Conservation (phyloP, 768 basidiomycete species). For the Tubosaeta sp. region DNA sequence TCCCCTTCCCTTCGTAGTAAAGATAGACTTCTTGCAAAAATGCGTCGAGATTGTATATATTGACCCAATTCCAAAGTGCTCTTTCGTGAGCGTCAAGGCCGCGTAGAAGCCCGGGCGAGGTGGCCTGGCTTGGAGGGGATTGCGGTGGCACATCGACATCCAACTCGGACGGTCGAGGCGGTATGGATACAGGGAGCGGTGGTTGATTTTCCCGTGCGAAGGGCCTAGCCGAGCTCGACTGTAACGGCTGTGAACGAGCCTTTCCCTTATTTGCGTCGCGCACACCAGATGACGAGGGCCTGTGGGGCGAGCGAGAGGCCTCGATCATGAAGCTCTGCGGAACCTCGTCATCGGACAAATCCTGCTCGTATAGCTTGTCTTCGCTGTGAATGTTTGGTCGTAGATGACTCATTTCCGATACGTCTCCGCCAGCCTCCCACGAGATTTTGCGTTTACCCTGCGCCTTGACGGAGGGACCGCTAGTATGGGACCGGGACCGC, state of each 20-base stretch:
- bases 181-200: constrained; percentile 42
- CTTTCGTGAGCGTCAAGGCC: constrained; percentile 83
- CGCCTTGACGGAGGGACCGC: constrained; percentile 30
- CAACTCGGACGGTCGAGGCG: constrained; percentile 64
- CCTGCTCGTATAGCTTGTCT: constrained; percentile 54
- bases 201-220: constrained; percentile 35
- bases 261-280: constrained; percentile 32
- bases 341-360: constrained; percentile 77
- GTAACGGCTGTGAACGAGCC: constrained; percentile 46
- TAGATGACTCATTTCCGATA: constrained; percentile 53
- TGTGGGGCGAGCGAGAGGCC: constrained; percentile 43
- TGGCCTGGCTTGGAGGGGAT: constrained; percentile 17
- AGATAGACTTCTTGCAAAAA: constrained; percentile 94
- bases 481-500: constrained; percentile 29
- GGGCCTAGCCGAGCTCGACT: constrained; percentile 45
- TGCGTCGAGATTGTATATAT: constrained; percentile 93
- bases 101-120: constrained; percentile 46
- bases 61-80: constrained; percentile 98
- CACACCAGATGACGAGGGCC: constrained; percentile 28
- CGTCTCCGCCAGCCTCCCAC: constrained; percentile 52
- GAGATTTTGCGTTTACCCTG: constrained; percentile 51
- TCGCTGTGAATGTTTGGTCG: constrained; percentile 71
- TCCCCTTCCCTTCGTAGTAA: constrained; percentile 96
- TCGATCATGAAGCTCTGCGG: constrained; percentile 87
- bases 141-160: constrained; percentile 35